A percentile compares a stretch with the other conserved stretches of the same genome.
Evolutionary conservation across 768 basidiomycete genomes (phyloP).

Genomic region (Leccinum fibrillosum): DNA sequence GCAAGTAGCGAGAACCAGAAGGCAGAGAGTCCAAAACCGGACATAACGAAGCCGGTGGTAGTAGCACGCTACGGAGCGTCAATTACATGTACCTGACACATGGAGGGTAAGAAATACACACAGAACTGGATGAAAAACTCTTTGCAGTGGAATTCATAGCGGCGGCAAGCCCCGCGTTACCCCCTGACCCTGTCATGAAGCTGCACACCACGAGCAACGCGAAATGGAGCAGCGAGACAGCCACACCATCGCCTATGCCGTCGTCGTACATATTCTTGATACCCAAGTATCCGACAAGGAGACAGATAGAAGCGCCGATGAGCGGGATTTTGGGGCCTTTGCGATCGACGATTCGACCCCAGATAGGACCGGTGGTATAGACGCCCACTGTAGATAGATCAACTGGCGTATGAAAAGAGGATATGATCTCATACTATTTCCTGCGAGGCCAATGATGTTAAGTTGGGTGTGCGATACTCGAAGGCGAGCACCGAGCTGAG

Average conservation of each 20-base stretch:
- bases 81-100: not conserved
- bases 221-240: constrained; percentile 44
- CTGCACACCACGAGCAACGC: constrained; percentile 55
- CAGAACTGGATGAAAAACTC: constrained; percentile 68
- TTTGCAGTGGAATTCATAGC: constrained; percentile 82
- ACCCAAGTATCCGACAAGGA: constrained; percentile 72
- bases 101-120: constrained; percentile 34
- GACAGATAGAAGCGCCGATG: constrained; percentile 50
- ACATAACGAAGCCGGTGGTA: constrained; percentile 73
- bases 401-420: not conserved
- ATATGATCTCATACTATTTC: constrained; percentile 51
- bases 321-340: constrained; percentile 71
- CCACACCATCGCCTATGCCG: constrained; percentile 38
- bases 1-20: constrained; percentile 85
- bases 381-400: constrained; percentile 56
- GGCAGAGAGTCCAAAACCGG: constrained; percentile 88
- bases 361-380: constrained; percentile 70
- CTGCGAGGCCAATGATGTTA: constrained; percentile 78
- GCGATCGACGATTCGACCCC: constrained; percentile 75
- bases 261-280: constrained; percentile 66
- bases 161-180: constrained; percentile 66
- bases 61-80: constrained; percentile 56
- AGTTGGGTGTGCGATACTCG: constrained; percentile 75
- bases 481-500: constrained; percentile 78
- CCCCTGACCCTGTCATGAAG: constrained; percentile 75